These are phyloP conservation scores for Ophiostoma triangulosporum DNA, from an alignment of 2,329 filamentous ascomycete genomes.

Conservation along the genomic window DNA sequence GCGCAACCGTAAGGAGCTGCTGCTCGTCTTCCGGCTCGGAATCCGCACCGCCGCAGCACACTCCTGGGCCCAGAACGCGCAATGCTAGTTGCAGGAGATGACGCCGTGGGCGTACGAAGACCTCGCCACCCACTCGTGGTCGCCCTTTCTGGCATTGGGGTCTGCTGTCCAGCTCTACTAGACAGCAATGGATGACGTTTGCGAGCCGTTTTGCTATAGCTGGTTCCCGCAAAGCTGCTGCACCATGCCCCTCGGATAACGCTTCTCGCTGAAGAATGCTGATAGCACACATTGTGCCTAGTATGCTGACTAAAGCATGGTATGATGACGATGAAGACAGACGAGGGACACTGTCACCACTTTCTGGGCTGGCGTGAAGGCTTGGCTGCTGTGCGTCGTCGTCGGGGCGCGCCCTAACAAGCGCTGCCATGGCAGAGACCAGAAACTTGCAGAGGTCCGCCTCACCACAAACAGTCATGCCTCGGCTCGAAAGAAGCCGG, in stretches of 20 bases:
- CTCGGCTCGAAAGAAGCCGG: slow-evolving; percentile 21
- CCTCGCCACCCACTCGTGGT: background rate
- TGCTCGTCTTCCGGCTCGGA: background rate
- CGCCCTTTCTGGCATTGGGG: background rate
- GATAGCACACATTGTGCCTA: slow-evolving; percentile 28
- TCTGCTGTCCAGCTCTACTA: background rate
- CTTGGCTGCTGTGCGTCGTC: background rate
- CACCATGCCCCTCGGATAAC: background rate
- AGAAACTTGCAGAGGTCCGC: slow-evolving; percentile 25
- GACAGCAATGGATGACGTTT: background rate
- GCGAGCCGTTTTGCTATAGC: background rate
- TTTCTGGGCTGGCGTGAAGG: background rate
- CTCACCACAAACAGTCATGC: slow-evolving; percentile 14
- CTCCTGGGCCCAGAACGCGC: background rate
- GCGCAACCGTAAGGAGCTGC: background rate
- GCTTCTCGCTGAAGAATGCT: slow-evolving; percentile 18
- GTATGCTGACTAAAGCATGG: slow-evolving; percentile 27
- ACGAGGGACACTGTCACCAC: background rate
- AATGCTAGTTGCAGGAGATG: background rate
- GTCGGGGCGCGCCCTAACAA: background rate
- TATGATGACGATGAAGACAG: slow-evolving; percentile 13
- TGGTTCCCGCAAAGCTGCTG: background rate
- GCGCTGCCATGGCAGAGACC: slow-evolving; percentile 10
- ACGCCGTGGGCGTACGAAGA: background rate
- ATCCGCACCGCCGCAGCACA: background rate